A percentile compares a stretch with the other conserved stretches of the same genome.
Evolutionary conservation across 2,329 filamentous ascomycete genomes (phyloP).

Genomic region (Cladosporium phlei): DNA sequence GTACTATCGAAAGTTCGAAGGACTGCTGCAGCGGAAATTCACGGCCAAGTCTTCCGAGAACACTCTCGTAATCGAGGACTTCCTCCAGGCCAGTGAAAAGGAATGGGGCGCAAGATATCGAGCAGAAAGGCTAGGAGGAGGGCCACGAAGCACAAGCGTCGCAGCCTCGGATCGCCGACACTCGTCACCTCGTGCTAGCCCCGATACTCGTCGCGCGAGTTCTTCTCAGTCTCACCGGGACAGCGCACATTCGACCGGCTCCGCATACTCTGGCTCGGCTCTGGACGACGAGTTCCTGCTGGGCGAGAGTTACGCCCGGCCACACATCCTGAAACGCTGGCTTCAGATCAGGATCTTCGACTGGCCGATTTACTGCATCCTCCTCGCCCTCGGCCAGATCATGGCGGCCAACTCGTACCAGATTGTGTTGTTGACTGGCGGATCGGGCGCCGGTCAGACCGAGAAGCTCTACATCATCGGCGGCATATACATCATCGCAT

Average conservation of each 20-base stretch:
- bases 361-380: constrained; percentile 58
- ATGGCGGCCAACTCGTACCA: constrained; percentile 63
- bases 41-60: constrained; percentile 52
- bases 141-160: constrained; percentile 27
- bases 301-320: constrained; percentile 50
- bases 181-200: constrained; percentile 32
- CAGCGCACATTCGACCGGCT: constrained; percentile 39
- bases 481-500: constrained; percentile 53
- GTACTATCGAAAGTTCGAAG: constrained; percentile 54
- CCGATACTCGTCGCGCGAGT: constrained; percentile 1
- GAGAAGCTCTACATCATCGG: constrained; percentile 56
- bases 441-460: constrained; percentile 51
- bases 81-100: constrained; percentile 59
- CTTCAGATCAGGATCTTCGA: constrained; percentile 53
- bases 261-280: constrained; percentile 22
- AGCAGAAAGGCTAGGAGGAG: constrained; percentile 52
- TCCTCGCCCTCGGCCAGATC: constrained; percentile 58
- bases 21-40: constrained; percentile 48
- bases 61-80: constrained; percentile 59
- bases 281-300: constrained; percentile 33
- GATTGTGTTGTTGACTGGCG: constrained; percentile 59
- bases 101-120: constrained; percentile 58
- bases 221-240: constrained; percentile 4
- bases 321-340: constrained; percentile 54
- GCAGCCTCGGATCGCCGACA: constrained; percentile 7